Conservation (phyloP, 2,329 filamentous ascomycete species). For the Nigrospora sphaerica region DNA sequence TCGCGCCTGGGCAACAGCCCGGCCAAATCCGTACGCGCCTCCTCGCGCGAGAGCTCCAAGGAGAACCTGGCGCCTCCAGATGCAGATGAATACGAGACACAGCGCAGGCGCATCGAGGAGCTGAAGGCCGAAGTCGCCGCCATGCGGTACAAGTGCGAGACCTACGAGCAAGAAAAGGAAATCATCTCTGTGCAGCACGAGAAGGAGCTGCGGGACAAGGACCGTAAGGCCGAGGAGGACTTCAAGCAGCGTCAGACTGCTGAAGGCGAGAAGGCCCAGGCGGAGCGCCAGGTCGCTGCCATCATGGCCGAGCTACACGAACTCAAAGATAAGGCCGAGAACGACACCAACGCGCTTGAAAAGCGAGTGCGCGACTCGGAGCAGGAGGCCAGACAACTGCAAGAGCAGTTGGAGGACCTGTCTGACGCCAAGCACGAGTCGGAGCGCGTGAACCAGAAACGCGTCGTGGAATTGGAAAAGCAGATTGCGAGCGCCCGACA, state of each 20-base stretch:
- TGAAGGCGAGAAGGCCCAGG: constrained; percentile 46
- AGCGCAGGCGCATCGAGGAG: constrained; percentile 59
- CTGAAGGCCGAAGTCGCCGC: constrained; percentile 86
- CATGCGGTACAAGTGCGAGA: constrained; percentile 80
- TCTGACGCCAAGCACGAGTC: constrained; percentile 59
- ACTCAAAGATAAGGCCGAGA: constrained; percentile 39
- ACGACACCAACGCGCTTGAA: constrained; percentile 59
- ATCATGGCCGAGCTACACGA: constrained; percentile 45
- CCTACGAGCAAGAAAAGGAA: constrained; percentile 80
- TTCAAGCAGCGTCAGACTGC: constrained; percentile 60
- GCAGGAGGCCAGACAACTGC: constrained; percentile 65
- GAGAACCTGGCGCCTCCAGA: constrained; percentile 54
- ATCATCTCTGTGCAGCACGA: constrained; percentile 71
- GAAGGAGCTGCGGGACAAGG: constrained; percentile 74
- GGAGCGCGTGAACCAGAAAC: constrained; percentile 52
- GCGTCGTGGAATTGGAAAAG: constrained; percentile 45
- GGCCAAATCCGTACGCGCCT: constrained; percentile 31
- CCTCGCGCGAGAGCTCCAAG: constrained; percentile 52
- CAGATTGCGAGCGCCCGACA: constrained; percentile 39
- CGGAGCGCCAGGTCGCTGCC: constrained; percentile 40
- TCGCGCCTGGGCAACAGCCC: constrained; percentile 33
- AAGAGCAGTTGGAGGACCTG: constrained; percentile 76
- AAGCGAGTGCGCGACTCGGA: constrained; percentile 62
- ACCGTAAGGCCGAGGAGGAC: constrained; percentile 77
- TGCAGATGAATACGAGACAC: constrained; percentile 51